Evolutionary conservation across 768 basidiomycete genomes (phyloP).

Genomic region (Kwoniella botswanensis): DNA sequence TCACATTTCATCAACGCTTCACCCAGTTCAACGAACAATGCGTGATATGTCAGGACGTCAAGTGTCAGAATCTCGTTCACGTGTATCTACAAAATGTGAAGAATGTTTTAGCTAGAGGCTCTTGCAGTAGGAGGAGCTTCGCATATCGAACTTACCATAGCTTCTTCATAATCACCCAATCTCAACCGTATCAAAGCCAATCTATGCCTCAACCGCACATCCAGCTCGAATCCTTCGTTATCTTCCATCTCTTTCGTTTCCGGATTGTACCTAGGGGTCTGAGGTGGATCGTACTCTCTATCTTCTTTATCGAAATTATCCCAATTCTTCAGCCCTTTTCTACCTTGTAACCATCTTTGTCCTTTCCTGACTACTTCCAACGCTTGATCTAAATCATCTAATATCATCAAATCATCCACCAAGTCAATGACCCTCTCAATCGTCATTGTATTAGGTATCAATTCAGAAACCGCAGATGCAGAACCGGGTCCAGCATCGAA

Average conservation of each 20-base stretch:
- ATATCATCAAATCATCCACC: conserved; percentile 78
- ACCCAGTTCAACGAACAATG: conserved; percentile 80
- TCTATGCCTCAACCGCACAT: conserved; percentile 79
- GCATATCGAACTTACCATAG: conserved; percentile 65
- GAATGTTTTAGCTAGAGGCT: neutral
- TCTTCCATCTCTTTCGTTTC: conserved; percentile 62
- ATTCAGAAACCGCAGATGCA: conserved; percentile 32
- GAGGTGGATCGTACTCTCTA: conserved; percentile 75
- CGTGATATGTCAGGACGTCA: conserved; percentile 76
- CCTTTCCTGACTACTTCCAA: conserved; percentile 74
- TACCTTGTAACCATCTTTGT: conserved; percentile 88
- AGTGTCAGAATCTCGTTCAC: conserved; percentile 72
- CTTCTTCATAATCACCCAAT: conserved; percentile 78
- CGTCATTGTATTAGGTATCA: conserved; percentile 33
- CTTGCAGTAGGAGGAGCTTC: neutral
- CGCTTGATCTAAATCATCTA: conserved; percentile 71
- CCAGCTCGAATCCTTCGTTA: conserved; percentile 68
- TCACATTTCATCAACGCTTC: conserved; percentile 79
- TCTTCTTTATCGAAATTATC: conserved; percentile 77
- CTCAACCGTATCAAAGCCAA: conserved; percentile 81
- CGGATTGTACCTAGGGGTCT: conserved; percentile 43
- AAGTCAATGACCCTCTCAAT: conserved; percentile 69
- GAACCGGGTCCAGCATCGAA: conserved; percentile 58
- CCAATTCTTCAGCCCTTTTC: conserved; percentile 76
- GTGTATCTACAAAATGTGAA: conserved; percentile 66